phyloP scores from a whole-genome alignment of 164 flowering plant species.

The Magnolia sinica region DNA sequence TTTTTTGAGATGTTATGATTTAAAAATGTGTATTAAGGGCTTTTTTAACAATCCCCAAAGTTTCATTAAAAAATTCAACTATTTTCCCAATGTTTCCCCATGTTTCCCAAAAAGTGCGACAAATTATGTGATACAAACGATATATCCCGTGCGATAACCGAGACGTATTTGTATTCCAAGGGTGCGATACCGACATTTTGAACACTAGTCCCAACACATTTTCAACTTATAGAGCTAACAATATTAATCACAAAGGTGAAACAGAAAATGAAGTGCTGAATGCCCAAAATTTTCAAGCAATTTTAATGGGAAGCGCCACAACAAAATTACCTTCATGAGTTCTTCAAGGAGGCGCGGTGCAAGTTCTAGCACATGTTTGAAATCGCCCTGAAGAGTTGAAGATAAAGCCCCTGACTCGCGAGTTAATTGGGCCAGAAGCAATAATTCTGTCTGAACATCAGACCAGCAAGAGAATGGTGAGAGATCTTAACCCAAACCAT shows the following conservation, averaged over 20 bases:
- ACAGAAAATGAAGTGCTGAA: neutral
- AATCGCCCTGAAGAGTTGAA: conserved; percentile 60
- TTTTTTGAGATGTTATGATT: too few relatives aligned
- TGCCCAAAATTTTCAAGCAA: neutral
- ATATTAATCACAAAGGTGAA: neutral
- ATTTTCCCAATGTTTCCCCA: too few relatives aligned
- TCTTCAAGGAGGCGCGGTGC: conserved; percentile 98
- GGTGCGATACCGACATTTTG: too few relatives aligned
- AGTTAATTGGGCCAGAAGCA: conserved; percentile 87
- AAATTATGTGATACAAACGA: too few relatives aligned
- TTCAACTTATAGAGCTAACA: neutral
- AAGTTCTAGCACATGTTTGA: conserved; percentile 70
- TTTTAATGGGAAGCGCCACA: neutral
- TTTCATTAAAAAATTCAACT: too few relatives aligned
- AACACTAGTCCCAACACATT: neutral
- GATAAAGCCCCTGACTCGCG: conserved; percentile 67
- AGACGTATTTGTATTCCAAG: too few relatives aligned
- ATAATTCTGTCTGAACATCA: conserved; percentile 70
- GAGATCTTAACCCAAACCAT: neutral
- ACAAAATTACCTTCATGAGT: conserved; percentile 64
- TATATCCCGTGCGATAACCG: too few relatives aligned
- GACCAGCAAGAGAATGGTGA: neutral
- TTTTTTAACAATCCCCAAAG: too few relatives aligned
- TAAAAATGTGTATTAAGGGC: too few relatives aligned
- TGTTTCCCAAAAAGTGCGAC: too few relatives aligned